Percentiles rank a stretch among this genome's conserved stretches.
Evolutionary conservation across 495 filamentous ascomycete species (phyloP).

Genomic region (Aspergillus carlsbadensis): DNA sequence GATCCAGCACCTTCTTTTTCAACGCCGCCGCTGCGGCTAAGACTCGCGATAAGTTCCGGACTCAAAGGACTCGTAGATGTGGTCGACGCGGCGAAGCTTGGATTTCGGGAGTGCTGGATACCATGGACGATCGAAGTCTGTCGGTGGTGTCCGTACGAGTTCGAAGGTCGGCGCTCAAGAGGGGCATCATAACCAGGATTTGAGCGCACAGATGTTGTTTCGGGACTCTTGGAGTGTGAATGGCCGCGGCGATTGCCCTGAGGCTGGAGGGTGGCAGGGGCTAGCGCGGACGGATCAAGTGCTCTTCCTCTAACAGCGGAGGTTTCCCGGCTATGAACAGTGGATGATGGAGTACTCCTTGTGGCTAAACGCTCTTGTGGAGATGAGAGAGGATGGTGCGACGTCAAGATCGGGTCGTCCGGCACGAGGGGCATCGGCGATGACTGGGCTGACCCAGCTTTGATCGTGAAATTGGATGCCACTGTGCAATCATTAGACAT

Average conservation of each 20-base stretch:
- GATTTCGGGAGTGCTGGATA: slow-evolving; percentile 88
- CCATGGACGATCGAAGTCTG: slow-evolving; percentile 95
- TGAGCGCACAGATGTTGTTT: slow-evolving; percentile 38
- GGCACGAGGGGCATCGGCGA: slow-evolving; percentile 45
- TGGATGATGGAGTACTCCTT: slow-evolving; percentile 49
- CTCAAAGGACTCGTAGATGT: slow-evolving; percentile 75
- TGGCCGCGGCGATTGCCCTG: slow-evolving; percentile 42
- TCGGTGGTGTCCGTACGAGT: slow-evolving; percentile 82
- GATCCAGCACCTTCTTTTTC: slow-evolving; percentile 25
- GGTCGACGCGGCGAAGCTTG: slow-evolving; percentile 63
- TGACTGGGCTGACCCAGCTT: slow-evolving; percentile 43
- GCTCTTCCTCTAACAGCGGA: slow-evolving; percentile 46
- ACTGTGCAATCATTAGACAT: slow-evolving; percentile 28
- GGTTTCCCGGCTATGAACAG: slow-evolving; percentile 48
- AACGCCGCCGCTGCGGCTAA: slow-evolving; percentile 38
- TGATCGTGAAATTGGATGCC: slow-evolving; percentile 41
- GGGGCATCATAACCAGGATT: slow-evolving; percentile 48
- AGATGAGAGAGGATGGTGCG: slow-evolving; percentile 43
- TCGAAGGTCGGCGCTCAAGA: slow-evolving; percentile 69
- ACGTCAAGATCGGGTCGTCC: slow-evolving; percentile 40
- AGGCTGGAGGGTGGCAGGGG: slow-evolving; percentile 43
- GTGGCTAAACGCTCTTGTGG: slow-evolving; percentile 41
- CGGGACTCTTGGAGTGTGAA: slow-evolving; percentile 58
- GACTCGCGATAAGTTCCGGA: slow-evolving; percentile 77
- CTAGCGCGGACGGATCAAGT: slow-evolving; percentile 37